Conservation (phyloP, 208 protist genomes). For the Porcisia hertigi region DNA sequence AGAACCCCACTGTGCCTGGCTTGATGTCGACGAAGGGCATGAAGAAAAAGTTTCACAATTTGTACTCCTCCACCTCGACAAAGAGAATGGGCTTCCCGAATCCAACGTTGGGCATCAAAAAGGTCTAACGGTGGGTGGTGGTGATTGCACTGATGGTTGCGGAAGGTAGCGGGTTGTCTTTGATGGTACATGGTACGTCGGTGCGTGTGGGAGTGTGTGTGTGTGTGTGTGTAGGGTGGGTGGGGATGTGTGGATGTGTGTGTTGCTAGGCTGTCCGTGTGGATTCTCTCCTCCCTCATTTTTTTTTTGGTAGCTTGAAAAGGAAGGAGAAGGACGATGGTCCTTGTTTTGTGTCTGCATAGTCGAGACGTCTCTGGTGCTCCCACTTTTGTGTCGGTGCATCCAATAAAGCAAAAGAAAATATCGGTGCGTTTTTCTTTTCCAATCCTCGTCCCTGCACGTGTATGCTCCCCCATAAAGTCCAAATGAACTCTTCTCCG, state of each 20-base stretch:
- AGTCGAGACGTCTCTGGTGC: no score
- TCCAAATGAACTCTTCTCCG: not conserved
- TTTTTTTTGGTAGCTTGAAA: no score
- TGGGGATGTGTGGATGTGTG: not conserved
- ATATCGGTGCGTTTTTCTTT: no score
- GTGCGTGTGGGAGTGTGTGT: not conserved
- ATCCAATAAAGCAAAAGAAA: no score
- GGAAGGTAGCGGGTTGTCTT: not conserved
- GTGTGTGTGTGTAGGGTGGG: not conserved
- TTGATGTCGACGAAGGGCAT: slow-evolving; percentile 91
- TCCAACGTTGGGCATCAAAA: slow-evolving; percentile 85
- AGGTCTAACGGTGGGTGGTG: slow-evolving; percentile 46
- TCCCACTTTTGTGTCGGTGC: no score
- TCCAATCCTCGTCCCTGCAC: no score
- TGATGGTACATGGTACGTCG: not conserved
- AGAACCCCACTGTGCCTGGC: slow-evolving; percentile 87
- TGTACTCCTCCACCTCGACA: slow-evolving; percentile 87
- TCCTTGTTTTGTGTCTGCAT: no score
- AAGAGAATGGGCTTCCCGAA: slow-evolving; percentile 91
- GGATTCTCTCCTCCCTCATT: not conserved
- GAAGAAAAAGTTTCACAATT: slow-evolving; percentile 92
- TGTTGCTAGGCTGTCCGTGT: not conserved
- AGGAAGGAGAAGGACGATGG: not conserved
- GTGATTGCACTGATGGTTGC: not conserved
- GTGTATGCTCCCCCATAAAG: no score